phyloP scores from a whole-genome alignment of 176 grass and related monocot genomes.

The Zoysia japonica region DNA sequence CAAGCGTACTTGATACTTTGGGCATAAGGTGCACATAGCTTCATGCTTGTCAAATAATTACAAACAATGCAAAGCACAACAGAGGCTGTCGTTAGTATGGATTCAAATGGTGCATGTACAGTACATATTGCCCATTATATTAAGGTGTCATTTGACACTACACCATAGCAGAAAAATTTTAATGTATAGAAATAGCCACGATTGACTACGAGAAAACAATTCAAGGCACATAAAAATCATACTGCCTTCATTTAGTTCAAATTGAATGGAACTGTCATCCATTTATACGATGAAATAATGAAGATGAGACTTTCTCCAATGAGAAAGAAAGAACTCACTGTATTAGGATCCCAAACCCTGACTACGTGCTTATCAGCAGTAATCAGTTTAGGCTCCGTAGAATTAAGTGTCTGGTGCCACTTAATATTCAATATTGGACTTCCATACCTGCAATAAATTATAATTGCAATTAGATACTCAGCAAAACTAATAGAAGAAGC shows the following conservation, averaged over 20 bases:
- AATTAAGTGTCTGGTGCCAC: conserved; percentile 93
- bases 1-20: not conserved
- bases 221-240: not conserved
- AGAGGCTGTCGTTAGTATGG: not conserved
- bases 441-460: conserved; percentile 68
- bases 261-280: not conserved
- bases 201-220: not conserved
- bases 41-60: not conserved
- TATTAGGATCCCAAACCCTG: conserved; percentile 96
- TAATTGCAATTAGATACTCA: conserved; percentile 6
- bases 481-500: conserved; percentile 22
- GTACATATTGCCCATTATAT: not conserved
- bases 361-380: conserved; percentile 84
- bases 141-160: not conserved
- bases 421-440: conserved; percentile 86
- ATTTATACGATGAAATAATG: not conserved
- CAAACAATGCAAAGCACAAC: not conserved
- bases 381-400: conserved; percentile 79
- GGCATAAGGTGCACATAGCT: not conserved
- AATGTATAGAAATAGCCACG: conserved; percentile 2
- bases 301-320: not conserved
- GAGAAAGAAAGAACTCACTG: conserved; percentile 56
- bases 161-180: not conserved
- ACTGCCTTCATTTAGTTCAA: not conserved
- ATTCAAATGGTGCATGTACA: not conserved